phyloP scores from a whole-genome alignment of 2,329 filamentous ascomycete species.

The Talaromyces sp. region DNA sequence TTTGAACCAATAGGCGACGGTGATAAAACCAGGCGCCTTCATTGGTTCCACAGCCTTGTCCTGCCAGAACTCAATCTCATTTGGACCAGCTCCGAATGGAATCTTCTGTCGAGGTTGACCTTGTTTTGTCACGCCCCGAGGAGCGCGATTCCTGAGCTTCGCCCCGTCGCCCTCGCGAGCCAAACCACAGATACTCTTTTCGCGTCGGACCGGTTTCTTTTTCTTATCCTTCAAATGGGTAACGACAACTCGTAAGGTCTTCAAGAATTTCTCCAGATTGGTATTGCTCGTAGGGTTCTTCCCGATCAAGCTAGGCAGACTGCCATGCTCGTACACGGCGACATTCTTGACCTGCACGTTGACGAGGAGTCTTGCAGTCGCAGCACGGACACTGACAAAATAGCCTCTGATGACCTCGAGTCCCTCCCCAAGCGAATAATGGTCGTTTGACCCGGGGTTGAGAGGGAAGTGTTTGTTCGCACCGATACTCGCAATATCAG shows the following conservation, averaged over 20 bases:
- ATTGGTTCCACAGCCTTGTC: slow-evolving; percentile 22
- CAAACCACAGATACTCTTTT: slow-evolving; percentile 48
- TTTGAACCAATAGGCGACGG: not conserved
- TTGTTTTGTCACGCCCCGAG: not conserved
- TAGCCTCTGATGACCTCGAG: slow-evolving; percentile 59
- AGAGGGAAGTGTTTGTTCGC: slow-evolving; percentile 54
- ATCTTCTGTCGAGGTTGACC: slow-evolving; percentile 30
- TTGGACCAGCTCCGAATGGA: slow-evolving; percentile 46
- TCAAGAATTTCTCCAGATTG: slow-evolving; percentile 44
- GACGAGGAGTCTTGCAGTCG: slow-evolving; percentile 55
- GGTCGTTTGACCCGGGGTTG: slow-evolving; percentile 30
- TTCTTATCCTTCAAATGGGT: slow-evolving; percentile 41
- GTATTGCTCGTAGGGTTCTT: not conserved
- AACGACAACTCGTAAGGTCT: slow-evolving; percentile 38
- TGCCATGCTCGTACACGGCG: slow-evolving; percentile 53
- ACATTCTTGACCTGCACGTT: slow-evolving; percentile 62
- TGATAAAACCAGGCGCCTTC: slow-evolving; percentile 15
- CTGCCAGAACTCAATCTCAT: slow-evolving; percentile 53
- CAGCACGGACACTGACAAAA: slow-evolving; percentile 59
- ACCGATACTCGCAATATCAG: slow-evolving; percentile 46
- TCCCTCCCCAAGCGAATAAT: slow-evolving; percentile 55
- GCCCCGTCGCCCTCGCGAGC: slow-evolving; percentile 41
- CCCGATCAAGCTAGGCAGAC: not conserved
- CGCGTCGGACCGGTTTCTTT: slow-evolving; percentile 39
- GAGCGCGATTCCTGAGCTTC: slow-evolving; percentile 24